These are phyloP conservation scores for Neurospora sp. DNA, from an alignment of 495 filamentous ascomycete genomes.

Conservation along the genomic window DNA sequence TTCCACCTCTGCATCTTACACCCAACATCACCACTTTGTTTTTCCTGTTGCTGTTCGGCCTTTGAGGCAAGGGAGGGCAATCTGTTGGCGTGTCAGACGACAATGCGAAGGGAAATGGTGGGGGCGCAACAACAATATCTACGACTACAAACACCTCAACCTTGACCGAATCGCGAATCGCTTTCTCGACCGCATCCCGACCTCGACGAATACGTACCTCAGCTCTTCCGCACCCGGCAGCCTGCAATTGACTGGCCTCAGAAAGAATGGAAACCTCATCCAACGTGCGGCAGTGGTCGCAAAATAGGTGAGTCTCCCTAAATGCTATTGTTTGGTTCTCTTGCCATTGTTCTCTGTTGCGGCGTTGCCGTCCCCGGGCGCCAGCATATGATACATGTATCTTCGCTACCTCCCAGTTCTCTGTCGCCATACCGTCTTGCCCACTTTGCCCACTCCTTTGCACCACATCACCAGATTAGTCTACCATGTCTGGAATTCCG, in stretches of 20 bases:
- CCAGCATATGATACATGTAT: not conserved
- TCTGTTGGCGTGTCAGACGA: not conserved
- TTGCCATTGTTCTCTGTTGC: not conserved
- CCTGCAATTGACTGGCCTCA: not conserved
- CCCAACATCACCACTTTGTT: not conserved
- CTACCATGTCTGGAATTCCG: not conserved
- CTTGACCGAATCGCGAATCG: not conserved
- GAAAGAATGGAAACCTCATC: slow-evolving; percentile 12
- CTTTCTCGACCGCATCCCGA: not conserved
- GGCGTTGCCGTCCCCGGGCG: not conserved
- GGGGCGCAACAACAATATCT: not conserved
- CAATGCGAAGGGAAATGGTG: not conserved
- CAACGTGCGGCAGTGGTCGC: slow-evolving; percentile 9
- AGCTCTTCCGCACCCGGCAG: not conserved
- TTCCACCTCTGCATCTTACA: not conserved
- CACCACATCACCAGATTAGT: not conserved
- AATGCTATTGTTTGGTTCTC: not conserved
- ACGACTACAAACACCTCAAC: not conserved
- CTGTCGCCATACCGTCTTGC: not conserved
- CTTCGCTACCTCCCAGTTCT: not conserved
- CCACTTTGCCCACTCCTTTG: not conserved
- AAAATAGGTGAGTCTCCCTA: slow-evolving; percentile 9
- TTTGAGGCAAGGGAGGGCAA: not conserved
- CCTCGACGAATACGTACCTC: not conserved
- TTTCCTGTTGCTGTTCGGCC: not conserved